These are phyloP conservation scores for Colletotrichum melonis DNA, from an alignment of 2,329 filamentous ascomycete genomes.

Conservation along the genomic window DNA sequence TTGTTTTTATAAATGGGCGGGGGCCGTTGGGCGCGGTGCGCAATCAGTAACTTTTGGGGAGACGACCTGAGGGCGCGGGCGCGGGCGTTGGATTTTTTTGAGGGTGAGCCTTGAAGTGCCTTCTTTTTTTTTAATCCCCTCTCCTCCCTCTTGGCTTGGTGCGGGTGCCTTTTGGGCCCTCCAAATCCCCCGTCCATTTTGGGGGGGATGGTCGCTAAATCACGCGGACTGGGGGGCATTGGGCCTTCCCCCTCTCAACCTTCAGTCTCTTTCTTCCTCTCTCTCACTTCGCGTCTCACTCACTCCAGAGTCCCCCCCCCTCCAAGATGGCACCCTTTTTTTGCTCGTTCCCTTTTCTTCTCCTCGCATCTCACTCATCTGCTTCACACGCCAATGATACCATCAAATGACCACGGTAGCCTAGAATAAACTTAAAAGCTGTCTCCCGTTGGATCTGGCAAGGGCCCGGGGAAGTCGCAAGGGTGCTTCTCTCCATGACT, in stretches of 20 bases:
- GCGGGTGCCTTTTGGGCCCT: constrained; percentile 1
- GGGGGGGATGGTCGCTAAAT: constrained; percentile 2
- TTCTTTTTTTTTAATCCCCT: neutral
- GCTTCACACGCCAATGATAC: too few relatives aligned
- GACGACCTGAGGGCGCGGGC: neutral
- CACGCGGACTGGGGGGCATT: constrained; percentile 6
- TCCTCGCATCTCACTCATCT: neutral
- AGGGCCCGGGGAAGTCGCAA: constrained; percentile 1
- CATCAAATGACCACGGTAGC: neutral
- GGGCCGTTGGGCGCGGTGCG: constrained; percentile 62
- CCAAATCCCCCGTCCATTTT: neutral
- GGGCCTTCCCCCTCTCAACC: neutral
- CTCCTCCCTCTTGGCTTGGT: neutral
- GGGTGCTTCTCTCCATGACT: neutral
- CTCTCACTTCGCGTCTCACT: neutral
- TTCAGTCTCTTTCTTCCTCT: too few relatives aligned
- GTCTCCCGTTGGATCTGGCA: constrained; percentile 10
- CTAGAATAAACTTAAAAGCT: neutral
- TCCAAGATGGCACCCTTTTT: neutral
- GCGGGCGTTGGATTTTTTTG: too few relatives aligned
- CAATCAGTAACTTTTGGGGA: constrained; percentile 61
- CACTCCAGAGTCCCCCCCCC: neutral
- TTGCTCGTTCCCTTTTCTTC: neutral
- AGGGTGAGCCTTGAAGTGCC: neutral
- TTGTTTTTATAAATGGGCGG: constrained; percentile 71